phyloP scores from a whole-genome alignment of 1,284 basidiomycete species.

The Erythrobasidium hasegawianum region DNA sequence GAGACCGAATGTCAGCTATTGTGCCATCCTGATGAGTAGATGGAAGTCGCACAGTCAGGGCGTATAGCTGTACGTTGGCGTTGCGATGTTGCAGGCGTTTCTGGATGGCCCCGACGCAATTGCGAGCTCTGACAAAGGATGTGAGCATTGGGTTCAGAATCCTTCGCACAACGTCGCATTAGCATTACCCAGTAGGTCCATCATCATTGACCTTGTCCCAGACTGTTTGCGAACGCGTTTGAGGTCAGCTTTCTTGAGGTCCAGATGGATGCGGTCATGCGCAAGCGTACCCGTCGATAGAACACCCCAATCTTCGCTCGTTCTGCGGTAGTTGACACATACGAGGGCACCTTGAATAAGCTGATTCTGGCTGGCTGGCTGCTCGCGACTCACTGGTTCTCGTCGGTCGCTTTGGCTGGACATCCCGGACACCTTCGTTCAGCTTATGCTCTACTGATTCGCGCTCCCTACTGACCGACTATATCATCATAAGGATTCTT shows the following conservation, averaged over 20 bases:
- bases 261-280: not conserved
- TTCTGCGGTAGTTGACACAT: slow-evolving; percentile 5
- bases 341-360: too few relatives aligned
- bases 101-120: slow-evolving; percentile 76
- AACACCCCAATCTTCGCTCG: slow-evolving; percentile 31
- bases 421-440: not conserved
- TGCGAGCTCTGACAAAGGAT: slow-evolving; percentile 63
- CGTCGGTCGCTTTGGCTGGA: slow-evolving; percentile 50
- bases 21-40: not conserved
- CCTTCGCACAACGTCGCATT: not conserved
- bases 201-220: slow-evolving; percentile 94
- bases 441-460: not conserved
- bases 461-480: slow-evolving; percentile 61
- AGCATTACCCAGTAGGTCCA: slow-evolving; percentile 68
- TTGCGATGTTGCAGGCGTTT: slow-evolving; percentile 90
- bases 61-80: slow-evolving; percentile 93
- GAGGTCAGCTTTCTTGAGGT: not conserved
- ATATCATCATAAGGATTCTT: slow-evolving; percentile 87
- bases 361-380: too few relatives aligned
- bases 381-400: slow-evolving; percentile 38
- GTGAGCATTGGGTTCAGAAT: not conserved
- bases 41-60: slow-evolving; percentile 58
- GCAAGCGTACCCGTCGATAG: slow-evolving; percentile 17
- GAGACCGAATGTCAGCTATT: not conserved
- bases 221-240: slow-evolving; percentile 58